These are phyloP conservation scores for Trypanosoma lewisi DNA, from an alignment of 208 protist species.

Conservation along the genomic window DNA sequence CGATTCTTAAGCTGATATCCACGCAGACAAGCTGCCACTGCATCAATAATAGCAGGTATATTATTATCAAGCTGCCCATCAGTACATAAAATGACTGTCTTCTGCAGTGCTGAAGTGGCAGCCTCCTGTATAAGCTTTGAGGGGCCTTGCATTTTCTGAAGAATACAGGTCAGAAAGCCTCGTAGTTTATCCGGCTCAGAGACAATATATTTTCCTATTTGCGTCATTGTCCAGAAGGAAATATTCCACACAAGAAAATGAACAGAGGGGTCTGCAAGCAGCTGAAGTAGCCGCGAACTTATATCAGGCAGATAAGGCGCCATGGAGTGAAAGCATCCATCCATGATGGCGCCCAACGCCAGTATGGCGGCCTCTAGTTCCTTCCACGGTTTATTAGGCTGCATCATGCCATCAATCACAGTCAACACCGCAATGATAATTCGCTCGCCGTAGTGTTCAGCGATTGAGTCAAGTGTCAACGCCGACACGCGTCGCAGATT, in stretches of 20 bases:
- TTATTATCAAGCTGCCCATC: constrained; percentile 46
- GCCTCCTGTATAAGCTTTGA: constrained; percentile 81
- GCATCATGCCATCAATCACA: constrained; percentile 80
- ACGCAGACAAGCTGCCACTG: constrained; percentile 53
- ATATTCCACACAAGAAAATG: constrained; percentile 91
- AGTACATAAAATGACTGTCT: constrained; percentile 40
- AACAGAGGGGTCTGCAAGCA: constrained; percentile 58
- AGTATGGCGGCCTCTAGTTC: constrained; percentile 90
- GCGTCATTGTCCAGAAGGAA: constrained; percentile 87
- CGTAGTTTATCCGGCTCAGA: constrained; percentile 26
- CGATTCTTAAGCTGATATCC: constrained; percentile 89
- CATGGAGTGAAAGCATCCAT: constrained; percentile 87
- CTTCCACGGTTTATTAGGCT: constrained; percentile 58
- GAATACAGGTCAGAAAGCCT: constrained; percentile 43
- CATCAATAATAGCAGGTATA: constrained; percentile 39
- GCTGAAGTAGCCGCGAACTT: constrained; percentile 61
- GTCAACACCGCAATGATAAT: constrained; percentile 79
- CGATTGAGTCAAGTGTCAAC: constrained; percentile 82
- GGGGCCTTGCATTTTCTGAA: constrained; percentile 80
- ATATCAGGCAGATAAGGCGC: constrained; percentile 75
- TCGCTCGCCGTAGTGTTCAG: constrained; percentile 72
- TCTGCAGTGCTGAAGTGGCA: constrained; percentile 62
- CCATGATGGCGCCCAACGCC: constrained; percentile 89
- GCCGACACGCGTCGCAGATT: constrained; percentile 91
- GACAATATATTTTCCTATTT: constrained; percentile 63